Evolutionary conservation across 2,329 filamentous ascomycete species (phyloP), one percentile per base, ranked within the genome.

Genomic region (Orbilia brochopaga): DNA sequence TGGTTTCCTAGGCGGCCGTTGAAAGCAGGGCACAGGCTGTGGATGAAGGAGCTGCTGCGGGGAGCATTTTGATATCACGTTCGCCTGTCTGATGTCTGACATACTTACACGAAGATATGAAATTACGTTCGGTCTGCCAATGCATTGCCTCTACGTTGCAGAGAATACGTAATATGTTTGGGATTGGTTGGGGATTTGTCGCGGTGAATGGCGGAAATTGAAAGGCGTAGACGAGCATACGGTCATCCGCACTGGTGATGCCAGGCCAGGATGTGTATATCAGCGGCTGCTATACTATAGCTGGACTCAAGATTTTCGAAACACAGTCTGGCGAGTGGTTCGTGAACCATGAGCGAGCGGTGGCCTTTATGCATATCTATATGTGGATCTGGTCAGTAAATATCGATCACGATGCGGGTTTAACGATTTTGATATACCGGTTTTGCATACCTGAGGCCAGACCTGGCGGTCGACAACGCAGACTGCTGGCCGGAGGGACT

Each of bases 381-480:
- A 13, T 42, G 37, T 15, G n/a, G 5, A 42, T 42, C 37, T 42
- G 37, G 37, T 32, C 8, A 42, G n/a, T 42, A 42, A 7, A 37
- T 37, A 6, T 42, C 11, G n/a, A 42, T 42, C n/a, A 42, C 15
- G 13, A 42, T 42, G 37, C 13, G 37, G 37, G 6, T 37, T 7
- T 6, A 6, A 10, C 19, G 42, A 48, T 48, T n/a, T 8, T 48
- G 17, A 24, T 21, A 1, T 24, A 15, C 21, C 11, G 15, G 11
- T n/a, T n/a, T n/a, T n/a, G n/a, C n/a, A n/a, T n/a, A 35, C 7
- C 7, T 27, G 13, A 1, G 15, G 30, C 37, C 19, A 48, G 23
- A 48, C 24, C 23, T 48, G 44, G 2, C 40, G 19, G 5, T 35
- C 50, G 15, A 54, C 48, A 62, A 62, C 58, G 50, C 58, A 62